Evolutionary conservation across 345 rosid species (phyloP).

Genomic region (Clarkia xantiana): DNA sequence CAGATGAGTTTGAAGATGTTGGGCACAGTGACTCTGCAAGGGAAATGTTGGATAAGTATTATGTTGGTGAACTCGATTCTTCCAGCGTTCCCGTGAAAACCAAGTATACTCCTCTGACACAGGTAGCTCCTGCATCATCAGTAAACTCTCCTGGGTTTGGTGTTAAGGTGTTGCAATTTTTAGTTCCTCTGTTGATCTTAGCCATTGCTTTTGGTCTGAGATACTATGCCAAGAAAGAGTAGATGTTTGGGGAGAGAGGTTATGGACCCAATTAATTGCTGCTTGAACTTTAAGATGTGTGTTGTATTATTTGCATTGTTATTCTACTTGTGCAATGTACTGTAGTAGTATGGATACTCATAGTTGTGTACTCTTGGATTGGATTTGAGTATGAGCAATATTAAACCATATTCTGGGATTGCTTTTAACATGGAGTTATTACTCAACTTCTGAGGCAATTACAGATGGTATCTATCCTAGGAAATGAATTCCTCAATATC

Average conservation of each 20-base stretch:
- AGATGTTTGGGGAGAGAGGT: not conserved
- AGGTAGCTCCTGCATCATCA: conserved; percentile 1
- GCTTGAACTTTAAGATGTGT: not conserved
- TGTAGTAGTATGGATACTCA: not conserved
- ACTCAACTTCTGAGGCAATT: no score
- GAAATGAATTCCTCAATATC: no score
- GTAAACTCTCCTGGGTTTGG: conserved; percentile 15
- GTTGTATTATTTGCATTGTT: not conserved
- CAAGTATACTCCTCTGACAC: conserved; percentile 20
- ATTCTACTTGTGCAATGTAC: not conserved
- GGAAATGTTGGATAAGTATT: conserved; percentile 46
- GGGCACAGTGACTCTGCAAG: conserved; percentile 59
- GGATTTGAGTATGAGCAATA: no score
- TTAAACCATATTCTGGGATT: no score
- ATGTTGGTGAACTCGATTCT: conserved; percentile 47
- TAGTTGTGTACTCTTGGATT: not conserved
- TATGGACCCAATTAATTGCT: not conserved
- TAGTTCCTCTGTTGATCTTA: conserved; percentile 50
- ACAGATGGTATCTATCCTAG: no score
- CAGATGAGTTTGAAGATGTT: conserved; percentile 58
- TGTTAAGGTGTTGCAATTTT: conserved; percentile 31
- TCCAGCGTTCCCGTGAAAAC: conserved; percentile 29
- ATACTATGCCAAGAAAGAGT: conserved; percentile 25
- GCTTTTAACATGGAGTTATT: no score
- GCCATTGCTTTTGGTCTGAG: conserved; percentile 49